Base-by-base conservation (phyloP, 495 filamentous ascomycete genomes). In the Acidomyces sp. region DNA sequence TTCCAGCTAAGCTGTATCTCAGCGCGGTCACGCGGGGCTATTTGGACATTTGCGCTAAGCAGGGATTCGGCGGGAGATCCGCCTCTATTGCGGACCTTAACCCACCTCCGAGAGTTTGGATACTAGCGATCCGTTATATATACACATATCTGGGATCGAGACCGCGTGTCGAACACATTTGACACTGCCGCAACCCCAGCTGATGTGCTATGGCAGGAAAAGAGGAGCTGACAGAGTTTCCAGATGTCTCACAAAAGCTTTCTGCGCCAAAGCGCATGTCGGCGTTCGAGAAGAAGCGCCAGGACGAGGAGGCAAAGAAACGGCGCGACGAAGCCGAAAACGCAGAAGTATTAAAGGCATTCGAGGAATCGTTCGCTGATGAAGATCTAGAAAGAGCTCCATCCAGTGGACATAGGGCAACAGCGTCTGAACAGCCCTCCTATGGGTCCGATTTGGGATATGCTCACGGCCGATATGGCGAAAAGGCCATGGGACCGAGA, bases 251-350 rank as follows among this genome's bases (percentile, higher is more conserved):
- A 24, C 72, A 76, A 29, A 96, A 95, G 57, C 76, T 93, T 28
- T 74, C 82, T 18, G 82, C 84, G 9, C 79, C 85, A 0, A 71
- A 69, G 27, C 92, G 87, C 61, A 85, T 93, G 56, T 92, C 85
- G 10, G 72, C 84, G 23, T 96, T 93, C 62, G 88, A 96, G 62
- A 78, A 80, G 40, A 83, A 90, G 51, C 90, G 87, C 64, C 83
- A 82, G 27, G 87, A 93, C 56, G 86, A 83, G 23, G 84, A 94
- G 66, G 88, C 85, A 12, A 96, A 95, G 36, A 79, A 83, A 24
- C 70, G 74, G 49, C 72, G 85, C 41, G 88, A 93, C 60, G 80
- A 80, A 56, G 83, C 78, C 44, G 88, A 94, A 59, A 93, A 82
- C 15, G 84, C 82, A 24, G 88, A 87, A 6, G 88, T 84, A 11